These are phyloP conservation scores for Alloascoidea africana DNA, from an alignment of 805 yeast genomes.

Conservation along the genomic window DNA sequence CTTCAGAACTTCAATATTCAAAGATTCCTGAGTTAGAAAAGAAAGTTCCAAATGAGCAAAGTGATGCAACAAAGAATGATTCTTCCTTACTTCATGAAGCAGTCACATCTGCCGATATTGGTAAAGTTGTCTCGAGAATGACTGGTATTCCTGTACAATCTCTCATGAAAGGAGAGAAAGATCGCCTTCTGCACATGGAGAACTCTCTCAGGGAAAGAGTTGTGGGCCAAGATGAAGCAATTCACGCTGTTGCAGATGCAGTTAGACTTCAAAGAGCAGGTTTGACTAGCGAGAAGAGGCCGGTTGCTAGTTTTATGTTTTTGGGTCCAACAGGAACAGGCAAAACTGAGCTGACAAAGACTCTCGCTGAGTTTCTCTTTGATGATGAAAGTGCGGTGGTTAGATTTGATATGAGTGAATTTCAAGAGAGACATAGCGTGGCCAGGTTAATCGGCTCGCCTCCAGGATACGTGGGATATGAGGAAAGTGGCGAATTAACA, in stretches of 20 bases:
- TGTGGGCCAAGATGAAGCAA: slow-evolving; percentile 93
- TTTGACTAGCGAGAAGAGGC: slow-evolving; percentile 82
- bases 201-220: slow-evolving; percentile 59
- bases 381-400: slow-evolving; percentile 79
- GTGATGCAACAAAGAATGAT: slow-evolving; percentile 5
- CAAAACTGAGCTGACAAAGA: slow-evolving; percentile 89
- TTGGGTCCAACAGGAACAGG: slow-evolving; percentile 99
- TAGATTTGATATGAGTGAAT: slow-evolving; percentile 95
- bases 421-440: slow-evolving; percentile 87
- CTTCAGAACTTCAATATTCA: slow-evolving; percentile 81
- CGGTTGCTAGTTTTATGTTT: slow-evolving; percentile 93
- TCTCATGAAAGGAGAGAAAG: slow-evolving; percentile 88
- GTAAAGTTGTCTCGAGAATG: slow-evolving; percentile 81
- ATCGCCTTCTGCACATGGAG: slow-evolving; percentile 81
- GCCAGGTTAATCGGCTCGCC: slow-evolving; percentile 94
- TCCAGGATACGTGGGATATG: slow-evolving; percentile 95
- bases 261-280: slow-evolving; percentile 96
- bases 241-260: slow-evolving; percentile 79
- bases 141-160: slow-evolving; percentile 92
- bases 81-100: slow-evolving; percentile 62
- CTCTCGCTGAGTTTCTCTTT: slow-evolving; percentile 82
- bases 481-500: slow-evolving; percentile 85
- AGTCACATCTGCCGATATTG: slow-evolving; percentile 89
- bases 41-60: slow-evolving; percentile 35
- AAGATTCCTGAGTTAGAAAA: slow-evolving; percentile 68